These are phyloP conservation scores for Dentipellis sp. DNA, from an alignment of 768 basidiomycete genomes.

Conservation along the genomic window DNA sequence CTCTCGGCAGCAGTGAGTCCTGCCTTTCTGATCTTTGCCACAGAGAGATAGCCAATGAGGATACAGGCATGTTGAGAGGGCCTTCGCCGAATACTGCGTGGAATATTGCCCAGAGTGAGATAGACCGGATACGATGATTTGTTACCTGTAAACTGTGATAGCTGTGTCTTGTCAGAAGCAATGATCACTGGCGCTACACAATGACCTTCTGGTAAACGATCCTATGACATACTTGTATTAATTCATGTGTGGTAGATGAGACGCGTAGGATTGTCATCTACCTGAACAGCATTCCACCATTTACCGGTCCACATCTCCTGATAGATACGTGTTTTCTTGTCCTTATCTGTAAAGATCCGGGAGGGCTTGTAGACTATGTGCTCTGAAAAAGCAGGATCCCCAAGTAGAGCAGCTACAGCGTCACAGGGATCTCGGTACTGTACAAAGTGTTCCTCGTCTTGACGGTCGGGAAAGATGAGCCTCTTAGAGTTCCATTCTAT, in stretches of 20 bases:
- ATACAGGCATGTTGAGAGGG: slow-evolving; percentile 11
- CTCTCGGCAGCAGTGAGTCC: not conserved
- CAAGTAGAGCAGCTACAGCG: slow-evolving; percentile 4
- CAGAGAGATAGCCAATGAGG: slow-evolving; percentile 20
- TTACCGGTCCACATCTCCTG: slow-evolving; percentile 10
- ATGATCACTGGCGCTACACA: slow-evolving; percentile 13
- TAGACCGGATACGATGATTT: slow-evolving; percentile 22
- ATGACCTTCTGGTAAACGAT: not conserved
- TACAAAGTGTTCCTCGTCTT: slow-evolving; percentile 24
- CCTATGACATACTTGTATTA: too few relatives aligned
- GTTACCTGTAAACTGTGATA: slow-evolving; percentile 12
- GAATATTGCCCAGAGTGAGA: slow-evolving; percentile 20
- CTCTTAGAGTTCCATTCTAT: slow-evolving; percentile 17
- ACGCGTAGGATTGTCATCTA: not conserved
- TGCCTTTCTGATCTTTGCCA: slow-evolving; percentile 5
- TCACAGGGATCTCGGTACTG: slow-evolving; percentile 9
- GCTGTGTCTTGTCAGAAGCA: slow-evolving; percentile 15
- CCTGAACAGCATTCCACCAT: slow-evolving; percentile 11
- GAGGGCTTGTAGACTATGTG: slow-evolving; percentile 3
- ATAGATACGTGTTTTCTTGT: slow-evolving; percentile 3
- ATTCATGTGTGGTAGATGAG: too few relatives aligned
- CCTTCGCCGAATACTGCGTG: slow-evolving; percentile 14
- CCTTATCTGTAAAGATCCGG: not conserved
- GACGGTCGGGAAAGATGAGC: slow-evolving; percentile 18
- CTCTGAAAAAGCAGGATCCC: slow-evolving; percentile 8